Conservation (phyloP, 345 rosid genomes). For the Euphorbia peplus region DNA sequence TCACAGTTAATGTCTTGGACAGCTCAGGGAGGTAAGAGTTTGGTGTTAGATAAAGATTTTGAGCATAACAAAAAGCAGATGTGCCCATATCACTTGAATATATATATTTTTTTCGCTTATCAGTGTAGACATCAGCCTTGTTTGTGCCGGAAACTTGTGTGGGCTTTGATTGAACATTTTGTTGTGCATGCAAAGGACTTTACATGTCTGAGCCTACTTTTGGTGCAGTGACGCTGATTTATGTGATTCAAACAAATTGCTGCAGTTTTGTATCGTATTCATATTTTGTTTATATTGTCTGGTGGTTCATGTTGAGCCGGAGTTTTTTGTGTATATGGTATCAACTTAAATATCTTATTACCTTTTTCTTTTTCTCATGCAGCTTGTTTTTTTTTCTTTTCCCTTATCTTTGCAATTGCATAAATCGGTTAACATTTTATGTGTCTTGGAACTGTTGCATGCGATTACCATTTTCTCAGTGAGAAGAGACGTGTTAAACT, state of each 20-base stretch:
- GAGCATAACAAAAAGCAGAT: not conserved
- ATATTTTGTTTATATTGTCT: not conserved
- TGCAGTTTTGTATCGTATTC: not conserved
- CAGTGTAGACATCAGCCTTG: not conserved
- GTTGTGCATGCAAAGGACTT: not conserved
- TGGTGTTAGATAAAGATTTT: not conserved
- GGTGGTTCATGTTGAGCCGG: not conserved
- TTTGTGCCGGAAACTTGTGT: not conserved
- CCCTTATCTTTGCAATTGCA: not conserved
- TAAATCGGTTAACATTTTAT: not conserved
- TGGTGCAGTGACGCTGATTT: not conserved
- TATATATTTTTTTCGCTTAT: too few species aligned
- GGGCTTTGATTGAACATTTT: not conserved
- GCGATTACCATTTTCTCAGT: not conserved
- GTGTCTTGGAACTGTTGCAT: not conserved
- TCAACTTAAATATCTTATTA: not conserved
- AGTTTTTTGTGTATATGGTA: not conserved
- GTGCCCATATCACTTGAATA: not conserved
- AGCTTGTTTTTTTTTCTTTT: not conserved
- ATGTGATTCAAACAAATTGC: not conserved
- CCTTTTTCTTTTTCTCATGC: not conserved
- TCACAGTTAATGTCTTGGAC: not conserved
- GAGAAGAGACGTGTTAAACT: not conserved
- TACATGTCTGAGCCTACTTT: not conserved
- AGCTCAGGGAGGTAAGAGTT: not conserved